phyloP scores from a whole-genome alignment of 768 basidiomycete genomes.

The Rhizopogon vesiculosus region DNA sequence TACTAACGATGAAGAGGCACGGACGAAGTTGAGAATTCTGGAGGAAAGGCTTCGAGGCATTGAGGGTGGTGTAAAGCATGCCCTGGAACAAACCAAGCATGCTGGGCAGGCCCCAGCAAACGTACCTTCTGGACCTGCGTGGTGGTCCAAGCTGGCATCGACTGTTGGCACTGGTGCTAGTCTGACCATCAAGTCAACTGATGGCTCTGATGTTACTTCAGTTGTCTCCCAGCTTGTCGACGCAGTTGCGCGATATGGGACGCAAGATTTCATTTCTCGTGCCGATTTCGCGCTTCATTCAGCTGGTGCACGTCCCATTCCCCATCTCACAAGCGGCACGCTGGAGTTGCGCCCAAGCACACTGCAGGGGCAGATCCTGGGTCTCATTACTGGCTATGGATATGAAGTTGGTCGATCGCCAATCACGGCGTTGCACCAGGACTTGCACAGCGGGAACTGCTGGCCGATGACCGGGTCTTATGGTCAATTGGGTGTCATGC shows the following conservation, averaged over 20 bases:
- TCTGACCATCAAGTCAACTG: slow-evolving; percentile 64
- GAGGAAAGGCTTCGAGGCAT: slow-evolving; percentile 60
- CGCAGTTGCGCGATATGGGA: slow-evolving; percentile 55
- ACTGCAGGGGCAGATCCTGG: slow-evolving; percentile 42
- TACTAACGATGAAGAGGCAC: slow-evolving; percentile 54
- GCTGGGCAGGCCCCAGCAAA: slow-evolving; percentile 31
- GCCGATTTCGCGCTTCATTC: slow-evolving; percentile 86
- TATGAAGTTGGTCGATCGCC: slow-evolving; percentile 75
- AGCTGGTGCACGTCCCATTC: slow-evolving; percentile 76
- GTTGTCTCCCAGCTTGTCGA: slow-evolving; percentile 77
- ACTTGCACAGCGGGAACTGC: slow-evolving; percentile 78
- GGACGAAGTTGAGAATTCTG: slow-evolving; percentile 45
- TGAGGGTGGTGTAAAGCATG: slow-evolving; percentile 66
- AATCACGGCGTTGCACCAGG: slow-evolving; percentile 81
- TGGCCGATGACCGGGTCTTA: slow-evolving; percentile 84
- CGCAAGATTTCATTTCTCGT: slow-evolving; percentile 72
- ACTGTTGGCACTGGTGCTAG: slow-evolving; percentile 38
- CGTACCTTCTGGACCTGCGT: slow-evolving; percentile 41
- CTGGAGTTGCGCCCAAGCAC: slow-evolving; percentile 58
- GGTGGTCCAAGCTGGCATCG: slow-evolving; percentile 67
- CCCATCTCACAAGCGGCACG: slow-evolving; percentile 75
- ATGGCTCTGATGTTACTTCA: slow-evolving; percentile 68
- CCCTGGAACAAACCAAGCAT: slow-evolving; percentile 60
- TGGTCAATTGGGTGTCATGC: slow-evolving; percentile 80
- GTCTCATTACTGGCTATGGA: slow-evolving; percentile 58